These are phyloP conservation scores for Chloropicon primus DNA, from an alignment of 139 green algal genomes.

Conservation along the genomic window DNA sequence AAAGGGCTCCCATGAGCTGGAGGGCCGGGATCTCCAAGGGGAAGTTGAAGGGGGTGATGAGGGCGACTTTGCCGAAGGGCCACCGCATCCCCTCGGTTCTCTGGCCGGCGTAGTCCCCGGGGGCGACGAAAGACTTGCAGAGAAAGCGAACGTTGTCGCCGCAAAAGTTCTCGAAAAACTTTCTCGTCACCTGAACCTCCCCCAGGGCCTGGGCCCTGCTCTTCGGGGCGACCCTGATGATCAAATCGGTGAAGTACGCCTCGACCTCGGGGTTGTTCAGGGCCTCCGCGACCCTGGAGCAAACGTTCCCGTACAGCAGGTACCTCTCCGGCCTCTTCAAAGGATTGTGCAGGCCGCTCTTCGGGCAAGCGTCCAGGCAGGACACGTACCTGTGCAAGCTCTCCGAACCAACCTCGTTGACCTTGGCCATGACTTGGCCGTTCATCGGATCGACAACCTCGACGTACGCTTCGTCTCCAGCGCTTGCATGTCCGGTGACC, in stretches of 20 bases:
- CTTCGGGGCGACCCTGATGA: constrained; percentile 83
- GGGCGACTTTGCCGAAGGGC: constrained; percentile 74
- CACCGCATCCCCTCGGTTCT: constrained; percentile 63
- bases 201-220: constrained; percentile 58
- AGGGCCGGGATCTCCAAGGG: constrained; percentile 93
- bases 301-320: constrained; percentile 75
- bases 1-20: constrained; percentile 94
- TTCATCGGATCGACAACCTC: constrained; percentile 62
- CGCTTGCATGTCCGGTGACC: not conserved
- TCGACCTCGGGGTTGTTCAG: constrained; percentile 56
- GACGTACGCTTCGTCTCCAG: constrained; percentile 16
- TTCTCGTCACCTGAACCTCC: constrained; percentile 71
- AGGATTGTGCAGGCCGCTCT: constrained; percentile 84
- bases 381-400: constrained; percentile 59
- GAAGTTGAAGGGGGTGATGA: constrained; percentile 99
- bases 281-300: constrained; percentile 44
- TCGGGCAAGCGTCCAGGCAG: constrained; percentile 53
- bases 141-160: constrained; percentile 90
- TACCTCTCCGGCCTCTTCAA: constrained; percentile 88
- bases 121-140: constrained; percentile 61
- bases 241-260: constrained; percentile 76
- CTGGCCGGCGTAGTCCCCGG: constrained; percentile 85
- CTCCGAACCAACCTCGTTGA: constrained; percentile 47
- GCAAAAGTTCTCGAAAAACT: constrained; percentile 93
- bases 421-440: constrained; percentile 52